Evolutionary conservation across 768 basidiomycete species (phyloP), one percentile per base, ranked within the genome.

Genomic region (Lactifluus echinatus): DNA sequence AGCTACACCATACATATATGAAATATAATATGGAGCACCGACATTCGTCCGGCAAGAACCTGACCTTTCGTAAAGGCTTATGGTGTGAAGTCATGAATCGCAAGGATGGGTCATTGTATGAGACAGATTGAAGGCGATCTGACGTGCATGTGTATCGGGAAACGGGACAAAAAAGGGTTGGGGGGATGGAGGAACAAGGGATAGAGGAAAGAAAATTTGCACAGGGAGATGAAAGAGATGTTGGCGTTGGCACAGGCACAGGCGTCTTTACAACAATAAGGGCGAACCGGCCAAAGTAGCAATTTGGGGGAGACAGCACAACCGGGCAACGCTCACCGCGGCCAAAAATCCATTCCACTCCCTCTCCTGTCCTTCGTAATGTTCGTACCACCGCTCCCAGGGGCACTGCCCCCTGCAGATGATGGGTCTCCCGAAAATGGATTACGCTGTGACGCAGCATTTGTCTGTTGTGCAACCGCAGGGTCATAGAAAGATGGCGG

Each of bases 331-430:
- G 49, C 57, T 83, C 74, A 88, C 77, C 87, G 80, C 63, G 82
- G 81, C 87, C 87, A 90, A 51, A 79, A 68, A 69, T 89, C 87
- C 78, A 85, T 81, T 56, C 80, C 80, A 58, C 79, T 83, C 57
- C 78, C 71, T 67, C 84, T 76, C 68, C 84, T 73, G 36, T 69
- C 69, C 57, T 87, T 84, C 71, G 43, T 43, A 29, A 33, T n/a
- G 23, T 84, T 84, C 55, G 75, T 52, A 71, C 66, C 50, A 73
- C 61, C 61, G 71, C 73, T 54, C 75, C 76, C 66, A 23, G 72
- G 50, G 10, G 63, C 60, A 15, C 65, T 55, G 14, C 63, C 55
- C 24, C 42, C 55, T 17, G 33, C 40, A n/a, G 62, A 21, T 8
- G 56, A 55, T 2, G 65, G 42, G 5, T 64, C 61, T 23, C 60